Evolutionary conservation across 163 green algal species (phyloP).

Genomic region (Prototheca wickerhamii): DNA sequence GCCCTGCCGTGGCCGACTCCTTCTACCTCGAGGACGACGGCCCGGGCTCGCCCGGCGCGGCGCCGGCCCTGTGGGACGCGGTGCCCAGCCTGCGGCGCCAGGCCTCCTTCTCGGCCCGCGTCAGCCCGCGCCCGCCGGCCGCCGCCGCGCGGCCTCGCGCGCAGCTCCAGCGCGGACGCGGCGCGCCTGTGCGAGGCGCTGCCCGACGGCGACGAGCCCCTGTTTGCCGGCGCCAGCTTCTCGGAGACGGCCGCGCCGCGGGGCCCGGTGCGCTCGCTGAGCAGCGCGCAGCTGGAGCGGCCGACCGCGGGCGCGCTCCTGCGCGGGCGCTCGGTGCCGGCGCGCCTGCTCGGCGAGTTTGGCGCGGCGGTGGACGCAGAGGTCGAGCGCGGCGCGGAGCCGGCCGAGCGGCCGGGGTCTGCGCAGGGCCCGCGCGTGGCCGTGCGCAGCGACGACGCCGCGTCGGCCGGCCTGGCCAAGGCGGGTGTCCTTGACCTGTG

Average conservation of each 20-base stretch:
- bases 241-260: too few relatives aligned
- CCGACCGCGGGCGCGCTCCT: too few relatives aligned
- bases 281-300: too few relatives aligned
- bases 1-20: background rate
- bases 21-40: background rate
- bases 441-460: background rate
- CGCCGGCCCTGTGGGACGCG: too few relatives aligned
- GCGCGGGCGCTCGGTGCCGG: too few relatives aligned
- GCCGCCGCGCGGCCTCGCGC: background rate
- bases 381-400: background rate
- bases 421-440: too few relatives aligned
- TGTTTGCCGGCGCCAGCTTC: too few relatives aligned
- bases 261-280: too few relatives aligned
- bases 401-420: too few relatives aligned
- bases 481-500: background rate
- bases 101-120: background rate
- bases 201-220: background rate
- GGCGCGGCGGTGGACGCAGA: background rate
- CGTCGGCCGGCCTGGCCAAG: background rate
- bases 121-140: background rate
- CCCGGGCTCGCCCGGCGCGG: too few relatives aligned
- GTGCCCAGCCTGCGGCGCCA: too few relatives aligned
- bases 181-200: background rate
- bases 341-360: too few relatives aligned
- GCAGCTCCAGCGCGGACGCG: background rate